Percentiles rank a stretch among this genome's conserved stretches.
Evolutionary conservation across 805 yeast genomes (phyloP).

Genomic region (Kregervanrija pseudodelftensis): DNA sequence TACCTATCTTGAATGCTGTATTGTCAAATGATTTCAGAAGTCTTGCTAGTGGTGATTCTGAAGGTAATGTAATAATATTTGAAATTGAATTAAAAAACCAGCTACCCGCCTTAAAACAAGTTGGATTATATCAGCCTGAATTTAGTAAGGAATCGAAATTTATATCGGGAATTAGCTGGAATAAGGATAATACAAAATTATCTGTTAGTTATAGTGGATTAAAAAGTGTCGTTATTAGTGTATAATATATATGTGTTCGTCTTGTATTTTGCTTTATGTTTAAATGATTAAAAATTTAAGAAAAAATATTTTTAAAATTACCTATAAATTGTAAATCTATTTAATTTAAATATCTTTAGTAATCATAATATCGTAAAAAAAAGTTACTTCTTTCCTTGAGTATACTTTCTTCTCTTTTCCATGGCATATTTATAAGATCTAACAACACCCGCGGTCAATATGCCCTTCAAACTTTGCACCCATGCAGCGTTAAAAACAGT

Average conservation of each 20-base stretch:
- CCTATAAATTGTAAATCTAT: conserved; percentile 2
- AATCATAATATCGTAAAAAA: too few species aligned
- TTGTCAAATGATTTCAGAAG: conserved; percentile 40
- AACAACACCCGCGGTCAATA: conserved; percentile 76
- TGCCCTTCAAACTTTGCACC: conserved; percentile 73
- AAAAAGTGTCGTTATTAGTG: conserved; percentile 21
- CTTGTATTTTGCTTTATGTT: not conserved
- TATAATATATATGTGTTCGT: conserved; percentile 9
- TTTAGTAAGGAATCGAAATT: conserved; percentile 8
- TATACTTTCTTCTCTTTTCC: conserved; percentile 49
- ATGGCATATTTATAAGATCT: conserved; percentile 68
- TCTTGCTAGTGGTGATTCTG: conserved; percentile 60
- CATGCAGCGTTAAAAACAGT: conserved; percentile 67
- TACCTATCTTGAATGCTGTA: conserved; percentile 47
- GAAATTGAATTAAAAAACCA: conserved; percentile 23
- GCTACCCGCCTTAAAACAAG: conserved; percentile 7
- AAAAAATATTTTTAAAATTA: not conserved
- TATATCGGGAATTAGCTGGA: conserved; percentile 22
- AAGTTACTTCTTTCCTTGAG: not conserved
- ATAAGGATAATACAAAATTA: conserved; percentile 16
- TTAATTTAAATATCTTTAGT: too few species aligned
- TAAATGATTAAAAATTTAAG: not conserved
- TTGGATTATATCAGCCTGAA: conserved; percentile 22
- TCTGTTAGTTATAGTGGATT: conserved; percentile 21
- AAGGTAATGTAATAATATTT: conserved; percentile 53